Evolutionary conservation across 495 filamentous ascomycete species (phyloP), one percentile per base, ranked within the genome.

Genomic region (Hypoxylon trugodes): DNA sequence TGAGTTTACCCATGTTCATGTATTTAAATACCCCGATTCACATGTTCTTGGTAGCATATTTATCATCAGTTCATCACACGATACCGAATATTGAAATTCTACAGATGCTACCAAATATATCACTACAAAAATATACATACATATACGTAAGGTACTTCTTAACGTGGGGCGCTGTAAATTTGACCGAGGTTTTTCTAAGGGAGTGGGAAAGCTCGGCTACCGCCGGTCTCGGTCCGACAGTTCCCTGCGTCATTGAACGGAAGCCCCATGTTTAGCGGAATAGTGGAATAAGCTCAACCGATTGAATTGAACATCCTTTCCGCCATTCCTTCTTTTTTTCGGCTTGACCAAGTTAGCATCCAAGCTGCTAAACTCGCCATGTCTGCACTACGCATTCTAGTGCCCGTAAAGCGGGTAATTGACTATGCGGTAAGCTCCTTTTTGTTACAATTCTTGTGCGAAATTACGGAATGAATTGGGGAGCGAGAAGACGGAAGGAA

Each of bases 331-430:
- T 24, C n/a, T 30, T 18, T 21, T 26, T 50, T 26, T 36, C 19
- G n/a, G 15, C 32, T 41, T 41, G 26, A 16, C 21, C 43, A 47
- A 50, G 54, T 35, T 36, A 37, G 43, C 49, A 51, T 45, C 56
- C 60, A 32, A 48, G 50, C 42, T 61, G 28, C 59, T 59, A 59
- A 43, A 16, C 48, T 54, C 43, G 65, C 49, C 45, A 96, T 96
- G 93, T 89, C 92, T 61, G 84, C 87, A 42, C 83, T 98, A 61
- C 85, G 93, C 73, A 97, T 98, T 74, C 82, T 98, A 59, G 95
- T 98, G 15, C 95, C 95, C 78, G 78, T 98, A 51, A 98, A 98
- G 83, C 83, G 95, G 83, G 95, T 98, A 49, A 96, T 98, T 78
- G 95, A 98, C 86, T 98, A 97, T 87, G 93, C 95, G 63, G 94